These are phyloP conservation scores for Hanseniaspora nectarophila DNA, from an alignment of 805 yeast species.

Conservation along the genomic window DNA sequence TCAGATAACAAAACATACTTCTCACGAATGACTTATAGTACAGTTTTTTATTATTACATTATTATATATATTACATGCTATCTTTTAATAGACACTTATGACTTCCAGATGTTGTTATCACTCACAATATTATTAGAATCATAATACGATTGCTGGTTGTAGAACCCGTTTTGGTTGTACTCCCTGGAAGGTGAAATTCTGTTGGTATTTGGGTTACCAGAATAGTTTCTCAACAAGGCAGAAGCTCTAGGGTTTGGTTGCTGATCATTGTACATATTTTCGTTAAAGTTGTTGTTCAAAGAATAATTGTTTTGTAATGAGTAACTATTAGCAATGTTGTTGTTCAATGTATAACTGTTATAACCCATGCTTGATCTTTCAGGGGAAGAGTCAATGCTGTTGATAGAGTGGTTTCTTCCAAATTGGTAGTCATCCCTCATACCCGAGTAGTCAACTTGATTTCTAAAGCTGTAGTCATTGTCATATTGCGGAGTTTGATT, in stretches of 20 bases:
- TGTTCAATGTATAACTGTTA: background rate
- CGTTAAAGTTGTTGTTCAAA: background rate
- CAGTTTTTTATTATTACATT: too few species aligned
- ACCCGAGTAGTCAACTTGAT: background rate
- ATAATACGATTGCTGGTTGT: background rate
- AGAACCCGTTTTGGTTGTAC: background rate
- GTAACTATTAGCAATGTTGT: background rate
- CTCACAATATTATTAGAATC: background rate
- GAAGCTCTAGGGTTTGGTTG: background rate
- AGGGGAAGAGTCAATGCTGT: background rate
- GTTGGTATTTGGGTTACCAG: background rate
- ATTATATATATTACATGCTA: background rate
- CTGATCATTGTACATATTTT: background rate
- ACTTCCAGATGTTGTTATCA: conserved; percentile 5
- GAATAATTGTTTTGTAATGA: background rate
- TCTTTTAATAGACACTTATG: background rate
- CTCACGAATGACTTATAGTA: too few species aligned
- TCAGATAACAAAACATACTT: too few species aligned
- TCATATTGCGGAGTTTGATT: background rate
- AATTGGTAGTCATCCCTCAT: background rate
- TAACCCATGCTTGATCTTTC: background rate
- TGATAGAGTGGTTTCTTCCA: background rate
- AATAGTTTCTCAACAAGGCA: background rate
- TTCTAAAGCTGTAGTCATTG: background rate
- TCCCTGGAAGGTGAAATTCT: background rate